phyloP scores from a whole-genome alignment of 495 filamentous ascomycete species.

The Penicillium robsamsonii region DNA sequence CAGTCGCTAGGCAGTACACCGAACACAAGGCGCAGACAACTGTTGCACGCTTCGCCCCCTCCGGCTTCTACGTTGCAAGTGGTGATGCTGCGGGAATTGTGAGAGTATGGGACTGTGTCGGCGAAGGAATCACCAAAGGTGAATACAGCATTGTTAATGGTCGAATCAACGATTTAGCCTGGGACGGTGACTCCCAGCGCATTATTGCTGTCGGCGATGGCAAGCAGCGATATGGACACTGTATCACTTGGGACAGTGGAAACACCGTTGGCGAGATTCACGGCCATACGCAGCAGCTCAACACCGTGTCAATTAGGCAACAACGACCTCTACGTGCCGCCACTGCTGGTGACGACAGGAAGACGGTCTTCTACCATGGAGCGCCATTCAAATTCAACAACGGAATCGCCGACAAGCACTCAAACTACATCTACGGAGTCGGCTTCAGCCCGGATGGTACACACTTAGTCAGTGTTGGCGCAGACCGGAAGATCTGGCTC shows the following conservation, averaged over 20 bases:
- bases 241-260: conserved; percentile 91
- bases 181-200: conserved; percentile 95
- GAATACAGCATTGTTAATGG: conserved; percentile 95
- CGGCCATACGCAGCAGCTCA: conserved; percentile 87
- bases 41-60: conserved; percentile 91
- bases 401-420: conserved; percentile 72
- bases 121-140: conserved; percentile 60
- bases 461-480: conserved; percentile 81
- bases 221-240: conserved; percentile 89
- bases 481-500: conserved; percentile 83
- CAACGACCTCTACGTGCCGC: conserved; percentile 86
- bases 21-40: conserved; percentile 83
- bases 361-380: conserved; percentile 87
- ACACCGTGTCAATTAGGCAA: conserved; percentile 84
- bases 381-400: conserved; percentile 92
- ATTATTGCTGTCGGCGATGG: conserved; percentile 95
- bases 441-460: conserved; percentile 89
- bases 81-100: conserved; percentile 83
- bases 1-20: conserved; percentile 80
- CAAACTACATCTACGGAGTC: conserved; percentile 82
- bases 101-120: conserved; percentile 78
- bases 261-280: conserved; percentile 92
- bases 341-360: conserved; percentile 86
- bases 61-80: conserved; percentile 92
- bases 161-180: conserved; percentile 91